Conservation (phyloP, 768 basidiomycete species). For the Hirschioporus abietinus region DNA sequence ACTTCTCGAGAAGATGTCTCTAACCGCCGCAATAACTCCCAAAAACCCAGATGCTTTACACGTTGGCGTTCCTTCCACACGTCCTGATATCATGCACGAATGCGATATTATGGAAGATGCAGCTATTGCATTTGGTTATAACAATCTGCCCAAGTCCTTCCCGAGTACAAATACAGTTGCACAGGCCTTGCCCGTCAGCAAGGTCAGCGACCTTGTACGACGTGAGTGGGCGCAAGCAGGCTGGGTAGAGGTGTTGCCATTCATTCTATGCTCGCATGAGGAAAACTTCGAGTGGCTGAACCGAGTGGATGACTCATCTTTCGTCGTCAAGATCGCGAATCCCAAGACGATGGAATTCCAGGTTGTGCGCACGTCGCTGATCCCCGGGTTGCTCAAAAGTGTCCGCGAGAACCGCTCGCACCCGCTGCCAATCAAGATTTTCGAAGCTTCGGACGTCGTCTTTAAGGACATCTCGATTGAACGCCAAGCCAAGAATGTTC, state of each 20-base stretch:
- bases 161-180: conserved; percentile 93
- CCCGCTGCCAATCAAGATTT: conserved; percentile 85
- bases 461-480: conserved; percentile 78
- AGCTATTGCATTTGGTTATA: conserved; percentile 97
- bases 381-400: conserved; percentile 95
- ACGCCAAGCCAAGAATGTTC: conserved; percentile 81
- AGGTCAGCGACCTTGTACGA: conserved; percentile 82
- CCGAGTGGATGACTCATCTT: conserved; percentile 71
- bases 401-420: conserved; percentile 95
- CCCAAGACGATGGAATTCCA: conserved; percentile 98
- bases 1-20: conserved; percentile 82
- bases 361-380: conserved; percentile 91
- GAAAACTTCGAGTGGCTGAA: conserved; percentile 97
- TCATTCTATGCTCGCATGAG: conserved; percentile 98
- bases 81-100: conserved; percentile 96
- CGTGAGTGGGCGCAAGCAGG: conserved; percentile 91
- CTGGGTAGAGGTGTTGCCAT: conserved; percentile 92
- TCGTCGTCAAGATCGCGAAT: conserved; percentile 89
- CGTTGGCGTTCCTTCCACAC: conserved; percentile 85
- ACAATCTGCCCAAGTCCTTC: conserved; percentile 90
- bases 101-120: conserved; percentile 98
- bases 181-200: conserved; percentile 85
- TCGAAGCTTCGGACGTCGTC: conserved; percentile 91
- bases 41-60: conserved; percentile 59
- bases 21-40: conserved; percentile 49